Evolutionary conservation across 768 basidiomycete species (phyloP).

Genomic region (Suillus fuscotomentosus): DNA sequence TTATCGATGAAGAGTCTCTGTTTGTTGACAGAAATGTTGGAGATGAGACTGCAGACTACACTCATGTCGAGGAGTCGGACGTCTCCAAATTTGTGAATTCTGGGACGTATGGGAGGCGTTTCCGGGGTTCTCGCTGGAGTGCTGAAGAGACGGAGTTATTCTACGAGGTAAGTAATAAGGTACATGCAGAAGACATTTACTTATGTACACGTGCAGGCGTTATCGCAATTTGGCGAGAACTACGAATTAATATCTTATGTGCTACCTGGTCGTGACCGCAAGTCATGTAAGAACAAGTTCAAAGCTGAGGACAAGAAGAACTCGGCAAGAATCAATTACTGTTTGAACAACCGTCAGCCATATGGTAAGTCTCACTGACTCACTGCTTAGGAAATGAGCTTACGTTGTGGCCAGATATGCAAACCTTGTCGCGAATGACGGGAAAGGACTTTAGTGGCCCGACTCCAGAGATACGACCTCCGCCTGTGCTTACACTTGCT

Average conservation of each 20-base stretch:
- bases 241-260: conserved; percentile 89
- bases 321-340: conserved; percentile 69
- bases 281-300: conserved; percentile 92
- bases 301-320: conserved; percentile 86
- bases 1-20: conserved; percentile 83
- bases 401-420: conserved; percentile 52
- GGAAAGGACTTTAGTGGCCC: conserved; percentile 86
- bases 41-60: conserved; percentile 68
- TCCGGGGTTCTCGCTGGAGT: conserved; percentile 83
- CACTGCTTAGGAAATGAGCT: conserved; percentile 1
- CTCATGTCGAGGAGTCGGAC: conserved; percentile 81
- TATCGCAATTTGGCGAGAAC: conserved; percentile 88
- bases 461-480: conserved; percentile 61
- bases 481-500: conserved; percentile 32
- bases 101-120: conserved; percentile 75
- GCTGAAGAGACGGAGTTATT: conserved; percentile 89
- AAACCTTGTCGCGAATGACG: conserved; percentile 73
- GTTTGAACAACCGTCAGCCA: conserved; percentile 71
- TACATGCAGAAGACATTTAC: background rate
- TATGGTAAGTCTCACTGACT: conserved; percentile 52
- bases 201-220: conserved; percentile 52
- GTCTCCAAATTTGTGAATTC: conserved; percentile 85
- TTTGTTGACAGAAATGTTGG: conserved; percentile 73
- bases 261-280: conserved; percentile 81
- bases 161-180: conserved; percentile 59